Conservation (phyloP, 352 stramenopile species). For the Albugo laibachii region DNA sequence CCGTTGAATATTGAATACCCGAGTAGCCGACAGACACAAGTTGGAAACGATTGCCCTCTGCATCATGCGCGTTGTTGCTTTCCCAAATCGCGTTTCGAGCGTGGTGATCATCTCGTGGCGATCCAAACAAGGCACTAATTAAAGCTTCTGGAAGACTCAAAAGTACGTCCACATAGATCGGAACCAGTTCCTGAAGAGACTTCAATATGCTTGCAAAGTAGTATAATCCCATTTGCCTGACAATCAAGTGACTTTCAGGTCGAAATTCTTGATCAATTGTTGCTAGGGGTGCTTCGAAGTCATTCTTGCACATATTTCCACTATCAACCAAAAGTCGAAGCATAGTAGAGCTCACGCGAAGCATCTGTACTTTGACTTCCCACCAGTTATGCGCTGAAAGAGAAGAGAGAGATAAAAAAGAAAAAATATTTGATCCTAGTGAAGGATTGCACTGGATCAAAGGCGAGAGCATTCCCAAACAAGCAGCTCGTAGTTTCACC, state of each 20-base stretch:
- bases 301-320: conserved; percentile 26
- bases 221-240: conserved; percentile 35
- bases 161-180: conserved; percentile 56
- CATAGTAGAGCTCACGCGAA: conserved; percentile 42
- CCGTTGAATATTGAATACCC: conserved; percentile 24
- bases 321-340: conserved; percentile 10
- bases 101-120: background rate
- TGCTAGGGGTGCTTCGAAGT: conserved; percentile 45
- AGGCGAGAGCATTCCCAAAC: conserved; percentile 50
- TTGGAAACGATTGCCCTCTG: conserved; percentile 3
- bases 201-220: conserved; percentile 32
- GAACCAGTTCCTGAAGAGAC: conserved; percentile 54
- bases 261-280: conserved; percentile 64
- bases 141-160: conserved; percentile 27
- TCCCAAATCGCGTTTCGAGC: background rate
- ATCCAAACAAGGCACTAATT: conserved; percentile 17
- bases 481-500: conserved; percentile 56
- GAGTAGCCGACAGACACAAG: conserved; percentile 35
- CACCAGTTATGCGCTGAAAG: conserved; percentile 37
- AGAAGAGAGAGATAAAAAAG: conserved; percentile 40
- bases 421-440: conserved; percentile 33
- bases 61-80: background rate
- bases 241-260: conserved; percentile 22
- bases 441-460: conserved; percentile 23
- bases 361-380: conserved; percentile 67